Percentiles rank a stretch among this genome's conserved stretches.
Conservation (phyloP, 148 eudicot species). For the Diospyros lotus region DNA sequence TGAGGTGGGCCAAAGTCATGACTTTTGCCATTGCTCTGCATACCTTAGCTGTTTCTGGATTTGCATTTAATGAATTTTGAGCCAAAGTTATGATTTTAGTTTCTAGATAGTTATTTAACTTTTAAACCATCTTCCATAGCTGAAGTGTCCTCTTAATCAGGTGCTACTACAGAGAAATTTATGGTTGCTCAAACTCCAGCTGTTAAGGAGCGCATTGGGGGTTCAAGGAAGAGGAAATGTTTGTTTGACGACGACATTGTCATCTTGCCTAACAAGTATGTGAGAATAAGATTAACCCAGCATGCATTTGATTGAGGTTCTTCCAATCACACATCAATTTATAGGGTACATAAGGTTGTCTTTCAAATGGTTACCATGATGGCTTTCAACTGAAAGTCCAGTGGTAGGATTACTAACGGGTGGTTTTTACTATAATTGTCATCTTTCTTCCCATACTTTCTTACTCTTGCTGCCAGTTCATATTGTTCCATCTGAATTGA, state of each 20-base stretch:
- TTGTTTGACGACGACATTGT: constrained; percentile 35
- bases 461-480: neutral
- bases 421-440: no score
- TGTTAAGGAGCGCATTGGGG: constrained; percentile 38
- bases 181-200: constrained; percentile 66
- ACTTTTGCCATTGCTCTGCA: neutral
- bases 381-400: neutral
- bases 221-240: constrained; percentile 53
- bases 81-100: neutral
- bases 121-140: neutral
- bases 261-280: constrained; percentile 60
- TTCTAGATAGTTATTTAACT: neutral
- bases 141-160: constrained; percentile 30
- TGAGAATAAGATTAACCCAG: constrained; percentile 7
- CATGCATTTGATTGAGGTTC: neutral
- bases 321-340: neutral
- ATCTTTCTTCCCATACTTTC: neutral
- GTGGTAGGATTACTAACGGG: neutral
- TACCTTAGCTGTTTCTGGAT: neutral
- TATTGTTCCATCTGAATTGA: neutral
- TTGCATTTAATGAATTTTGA: neutral
- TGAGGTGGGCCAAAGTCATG: neutral
- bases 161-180: constrained; percentile 29
- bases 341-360: neutral
- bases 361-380: neutral